Evolutionary conservation across 208 protist species (phyloP), one percentile per base, ranked within the genome.

Genomic region (Phytomonas sp.): DNA sequence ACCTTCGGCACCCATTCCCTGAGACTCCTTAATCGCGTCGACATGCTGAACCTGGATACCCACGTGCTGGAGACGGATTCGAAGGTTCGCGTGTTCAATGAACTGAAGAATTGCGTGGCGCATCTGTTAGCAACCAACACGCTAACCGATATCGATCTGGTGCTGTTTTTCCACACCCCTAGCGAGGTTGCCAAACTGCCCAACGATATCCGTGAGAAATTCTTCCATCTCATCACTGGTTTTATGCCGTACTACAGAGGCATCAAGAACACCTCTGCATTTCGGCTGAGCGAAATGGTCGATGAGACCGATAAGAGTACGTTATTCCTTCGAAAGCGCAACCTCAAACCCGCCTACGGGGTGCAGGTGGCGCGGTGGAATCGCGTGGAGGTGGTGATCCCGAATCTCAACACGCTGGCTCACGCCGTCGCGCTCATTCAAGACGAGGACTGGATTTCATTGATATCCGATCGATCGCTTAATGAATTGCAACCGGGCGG

Each of bases 311-410:
- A 26, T 7, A 11, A 66, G 56, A 76, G 67, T 66, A 73, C 76
- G 13, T 66, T 77, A n/a, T 91, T 89, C 62, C 74, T 93, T 53
- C 82, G 77, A 30, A 82, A 83, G 59, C 74, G 73, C 9, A 62
- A 74, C n/a, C 69, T 91, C 11, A 71, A 70, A 26, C 77, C 75
- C 4, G 66, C 79, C 23, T 65, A 77, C 26, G 88, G 86, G 11
- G 78, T 87, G 9, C 29, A 67, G 20, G 73, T 85, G 13, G 65
- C 66, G 67, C 82, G 79, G 15, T 94, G 83, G 84, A 87, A 92
- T 60, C 81, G 82, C 5, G 84, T 88, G 9, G 84, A 90, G 64
- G 76, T 90, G 60, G 77, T 92, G 62, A 71, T 77, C 37, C 79
- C 86, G 23, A 81, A 74, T 23, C 70, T 89, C 60, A 56, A 71